These are phyloP conservation scores for Luffa aegyptiaca DNA, from an alignment of 306 rosid genomes.

Conservation along the genomic window DNA sequence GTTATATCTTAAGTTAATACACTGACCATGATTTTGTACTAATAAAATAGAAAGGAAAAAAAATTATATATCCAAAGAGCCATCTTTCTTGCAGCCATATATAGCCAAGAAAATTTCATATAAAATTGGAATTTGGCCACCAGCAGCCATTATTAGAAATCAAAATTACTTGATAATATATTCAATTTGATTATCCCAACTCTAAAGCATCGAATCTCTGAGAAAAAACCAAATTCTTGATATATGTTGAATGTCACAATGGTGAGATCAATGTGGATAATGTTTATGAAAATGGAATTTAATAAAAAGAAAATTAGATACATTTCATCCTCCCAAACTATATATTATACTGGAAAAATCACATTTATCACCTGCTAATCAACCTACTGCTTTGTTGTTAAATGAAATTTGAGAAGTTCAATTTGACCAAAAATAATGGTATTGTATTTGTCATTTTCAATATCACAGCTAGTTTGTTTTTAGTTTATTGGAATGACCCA, in stretches of 20 bases:
- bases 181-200: not conserved
- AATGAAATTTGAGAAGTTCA: not conserved
- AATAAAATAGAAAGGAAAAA: not conserved
- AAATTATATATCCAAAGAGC: not conserved
- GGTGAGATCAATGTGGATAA: not conserved
- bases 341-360: not conserved
- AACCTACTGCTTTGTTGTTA: not conserved
- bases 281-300: not conserved
- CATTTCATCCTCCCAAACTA: not conserved
- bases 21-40: not conserved
- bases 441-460: not conserved
- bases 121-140: not conserved
- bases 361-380: not conserved
- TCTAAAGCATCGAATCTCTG: not conserved
- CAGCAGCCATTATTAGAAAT: not conserved
- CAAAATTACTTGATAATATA: not conserved
- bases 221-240: not conserved
- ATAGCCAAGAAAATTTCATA: not conserved
- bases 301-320: not conserved
- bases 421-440: not conserved
- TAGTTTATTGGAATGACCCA: not conserved
- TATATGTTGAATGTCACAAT: not conserved
- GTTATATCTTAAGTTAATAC: not conserved
- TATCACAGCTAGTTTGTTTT: slow-evolving; percentile 2
- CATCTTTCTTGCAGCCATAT: not conserved